Evolutionary conservation across 306 rosid genomes (phyloP).

Genomic region (Aeschynomene evenia): DNA sequence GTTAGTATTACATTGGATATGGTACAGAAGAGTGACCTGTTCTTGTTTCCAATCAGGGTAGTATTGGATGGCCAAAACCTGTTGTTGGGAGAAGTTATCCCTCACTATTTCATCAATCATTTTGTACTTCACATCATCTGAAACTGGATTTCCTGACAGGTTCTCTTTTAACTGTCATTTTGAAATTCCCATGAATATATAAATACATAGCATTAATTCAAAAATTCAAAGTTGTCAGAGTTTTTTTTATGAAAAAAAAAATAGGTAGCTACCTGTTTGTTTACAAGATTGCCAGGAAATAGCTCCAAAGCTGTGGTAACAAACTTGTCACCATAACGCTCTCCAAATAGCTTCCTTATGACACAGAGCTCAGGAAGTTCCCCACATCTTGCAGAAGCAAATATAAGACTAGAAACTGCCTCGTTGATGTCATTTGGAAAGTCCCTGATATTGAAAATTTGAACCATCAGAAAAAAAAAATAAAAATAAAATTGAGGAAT

Average conservation of each 20-base stretch:
- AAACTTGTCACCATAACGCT: slow-evolving; percentile 67
- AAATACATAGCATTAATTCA: background rate
- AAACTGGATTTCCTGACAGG: slow-evolving; percentile 38
- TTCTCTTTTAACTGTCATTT: slow-evolving; percentile 61
- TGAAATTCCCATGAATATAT: slow-evolving; percentile 21
- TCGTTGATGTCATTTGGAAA: slow-evolving; percentile 80
- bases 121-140: slow-evolving; percentile 56
- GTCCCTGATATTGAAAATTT: slow-evolving; percentile 36
- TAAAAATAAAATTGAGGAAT: background rate
- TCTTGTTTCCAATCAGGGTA: slow-evolving; percentile 55
- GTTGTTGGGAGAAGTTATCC: slow-evolving; percentile 46
- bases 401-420: slow-evolving; percentile 82
- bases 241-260: background rate
- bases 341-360: slow-evolving; percentile 68
- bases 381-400: slow-evolving; percentile 89
- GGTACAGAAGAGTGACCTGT: slow-evolving; percentile 43
- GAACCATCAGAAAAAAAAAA: background rate
- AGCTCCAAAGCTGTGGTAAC: slow-evolving; percentile 60
- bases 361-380: slow-evolving; percentile 75
- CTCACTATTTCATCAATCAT: slow-evolving; percentile 62
- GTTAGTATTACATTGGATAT: background rate
- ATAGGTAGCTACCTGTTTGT: slow-evolving; percentile 66
- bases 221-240: background rate
- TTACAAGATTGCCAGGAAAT: slow-evolving; percentile 72
- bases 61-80: slow-evolving; percentile 62